Base-by-base conservation (phyloP, 345 rosid genomes). In the Salix viminalis region DNA sequence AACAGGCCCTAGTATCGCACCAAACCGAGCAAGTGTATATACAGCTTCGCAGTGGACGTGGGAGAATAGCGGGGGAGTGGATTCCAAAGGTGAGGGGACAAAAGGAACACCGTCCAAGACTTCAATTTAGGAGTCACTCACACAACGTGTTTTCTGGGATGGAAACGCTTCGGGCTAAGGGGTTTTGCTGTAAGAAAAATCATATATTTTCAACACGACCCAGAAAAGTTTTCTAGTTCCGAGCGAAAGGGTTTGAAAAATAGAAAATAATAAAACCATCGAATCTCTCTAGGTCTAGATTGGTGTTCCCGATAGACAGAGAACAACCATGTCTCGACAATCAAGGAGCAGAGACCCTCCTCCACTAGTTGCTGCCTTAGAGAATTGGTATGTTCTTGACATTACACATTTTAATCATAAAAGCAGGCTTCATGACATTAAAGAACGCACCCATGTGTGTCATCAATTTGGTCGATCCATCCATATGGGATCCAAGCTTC, bases 71-170 rank as follows among this genome's bases (percentile, higher is more conserved):
- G 77, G 34, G 37, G 4, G 42, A 56, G 80, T 1, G 70, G 67
- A 37, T 42, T 66, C 79, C 81, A 62, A 60, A 36, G 64, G 71
- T 0, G 75, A 41, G 84, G 88, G 58, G 83, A 86, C 89, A 87
- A 81, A 74, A 65, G 84, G 82, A 83, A 79, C 90, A 75, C 13
- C 60, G 13, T 44, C 54, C 90, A 64, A 86, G 79, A 72, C 39
- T 28, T 24, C 44, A 67, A 72, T 74, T 44, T n/a, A 76, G 46
- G 18, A 65, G 37, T 6, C 19, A 24, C 9, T 58, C 18, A 56
- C 1, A 82, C 82, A 72, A 83, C 89, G 88, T 86, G 88, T 84
- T 88, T 81, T 83, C 66, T 78, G 88, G 89, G 87, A 77, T 56
- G 85, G n/a, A 68, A 74, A 36, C 52, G 86, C 89, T 74, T 88